A percentile compares a stretch with the other conserved stretches of the same genome.
Conservation (phyloP, 2,329 filamentous ascomycete genomes). For the Beauveria sp. region DNA sequence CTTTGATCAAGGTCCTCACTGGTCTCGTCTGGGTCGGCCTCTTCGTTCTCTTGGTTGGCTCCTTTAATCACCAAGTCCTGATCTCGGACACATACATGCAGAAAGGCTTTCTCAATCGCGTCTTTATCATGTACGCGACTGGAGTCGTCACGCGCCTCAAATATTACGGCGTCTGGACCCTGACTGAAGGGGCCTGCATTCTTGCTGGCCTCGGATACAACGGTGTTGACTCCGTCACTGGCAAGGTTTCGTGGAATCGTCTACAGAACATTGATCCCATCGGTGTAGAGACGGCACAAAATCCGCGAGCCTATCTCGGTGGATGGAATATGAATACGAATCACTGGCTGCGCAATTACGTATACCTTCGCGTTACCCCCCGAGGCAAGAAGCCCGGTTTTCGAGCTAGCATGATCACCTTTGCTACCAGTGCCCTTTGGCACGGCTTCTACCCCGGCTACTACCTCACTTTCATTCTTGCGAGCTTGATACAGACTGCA, state of each 20-base stretch:
- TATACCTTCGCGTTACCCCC: constrained; percentile 91
- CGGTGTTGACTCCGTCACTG: constrained; percentile 76
- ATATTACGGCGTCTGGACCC: constrained; percentile 92
- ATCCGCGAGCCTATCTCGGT: constrained; percentile 83
- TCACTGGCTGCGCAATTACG: constrained; percentile 89
- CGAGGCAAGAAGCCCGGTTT: constrained; percentile 96
- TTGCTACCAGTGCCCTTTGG: constrained; percentile 92
- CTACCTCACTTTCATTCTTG: constrained; percentile 83
- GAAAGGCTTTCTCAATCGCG: constrained; percentile 61
- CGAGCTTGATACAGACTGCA: constrained; percentile 83
- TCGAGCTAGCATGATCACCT: constrained; percentile 86
- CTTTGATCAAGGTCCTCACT: constrained; percentile 62
- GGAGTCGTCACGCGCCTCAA: constrained; percentile 77
- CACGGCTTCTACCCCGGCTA: constrained; percentile 98
- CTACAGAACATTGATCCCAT: constrained; percentile 83
- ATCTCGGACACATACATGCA: constrained; percentile 58
- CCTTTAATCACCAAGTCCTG: constrained; percentile 58
- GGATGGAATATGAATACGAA: constrained; percentile 99
- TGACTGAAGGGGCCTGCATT: constrained; percentile 92
- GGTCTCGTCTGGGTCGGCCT: constrained; percentile 73
- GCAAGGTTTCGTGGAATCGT: constrained; percentile 79
- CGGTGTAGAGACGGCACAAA: constrained; percentile 83
- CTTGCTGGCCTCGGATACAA: constrained; percentile 91
- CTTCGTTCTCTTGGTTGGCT: constrained; percentile 65
- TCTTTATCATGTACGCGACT: constrained; percentile 78